phyloP scores from a whole-genome alignment of 1,139 yeast genomes.

The Yamadazyma trypodendri region DNA sequence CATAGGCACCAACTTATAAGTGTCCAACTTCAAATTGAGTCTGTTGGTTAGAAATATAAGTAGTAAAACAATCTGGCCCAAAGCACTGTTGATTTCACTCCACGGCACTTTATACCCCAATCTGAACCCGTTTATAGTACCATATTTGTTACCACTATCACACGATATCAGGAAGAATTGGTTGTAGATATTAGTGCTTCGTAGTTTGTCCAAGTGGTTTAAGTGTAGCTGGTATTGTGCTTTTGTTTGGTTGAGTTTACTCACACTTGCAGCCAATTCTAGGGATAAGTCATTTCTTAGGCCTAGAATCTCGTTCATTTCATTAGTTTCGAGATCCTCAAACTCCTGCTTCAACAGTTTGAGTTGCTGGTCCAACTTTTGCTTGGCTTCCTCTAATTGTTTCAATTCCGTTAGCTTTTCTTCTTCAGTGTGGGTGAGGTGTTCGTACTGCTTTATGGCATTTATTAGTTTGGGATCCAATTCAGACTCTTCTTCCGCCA shows the following conservation, averaged over 20 bases:
- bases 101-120: constrained; percentile 78
- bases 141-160: constrained; percentile 66
- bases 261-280: constrained; percentile 45
- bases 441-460: constrained; percentile 42
- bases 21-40: constrained; percentile 52
- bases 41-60: constrained; percentile 63
- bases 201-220: constrained; percentile 63
- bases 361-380: constrained; percentile 40
- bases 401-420: constrained; percentile 43
- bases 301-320: constrained; percentile 44
- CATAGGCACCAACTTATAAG: constrained; percentile 72
- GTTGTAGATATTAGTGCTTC: constrained; percentile 76
- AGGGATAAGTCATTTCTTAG: constrained; percentile 53
- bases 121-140: constrained; percentile 82
- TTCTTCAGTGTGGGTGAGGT: constrained; percentile 30
- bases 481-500: constrained; percentile 17
- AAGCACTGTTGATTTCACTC: constrained; percentile 90
- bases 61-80: constrained; percentile 79
- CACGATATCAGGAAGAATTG: constrained; percentile 81
- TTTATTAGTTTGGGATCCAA: constrained; percentile 37
- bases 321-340: constrained; percentile 30
- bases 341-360: constrained; percentile 39
- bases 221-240: constrained; percentile 61
- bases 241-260: constrained; percentile 59
- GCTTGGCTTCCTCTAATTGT: constrained; percentile 42